phyloP scores from a whole-genome alignment of 139 green algal species.

The Volvox africanus region DNA sequence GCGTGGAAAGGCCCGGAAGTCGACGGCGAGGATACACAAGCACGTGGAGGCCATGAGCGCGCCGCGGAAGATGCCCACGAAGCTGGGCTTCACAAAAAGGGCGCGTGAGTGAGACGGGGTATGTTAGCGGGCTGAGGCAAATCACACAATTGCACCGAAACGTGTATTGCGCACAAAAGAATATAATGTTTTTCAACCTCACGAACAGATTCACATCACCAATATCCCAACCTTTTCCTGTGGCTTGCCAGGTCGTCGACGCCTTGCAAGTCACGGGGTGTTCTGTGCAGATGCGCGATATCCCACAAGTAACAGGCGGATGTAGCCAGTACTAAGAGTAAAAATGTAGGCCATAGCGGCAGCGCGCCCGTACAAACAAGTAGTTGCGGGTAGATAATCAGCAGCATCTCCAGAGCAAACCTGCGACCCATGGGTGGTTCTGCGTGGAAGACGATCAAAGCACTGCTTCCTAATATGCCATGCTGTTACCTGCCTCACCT shows the following conservation, averaged over 20 bases:
- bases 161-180: not conserved
- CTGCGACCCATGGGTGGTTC: not conserved
- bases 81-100: conserved; percentile 46
- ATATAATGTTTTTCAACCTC: not conserved
- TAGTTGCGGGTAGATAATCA: conserved; percentile 32
- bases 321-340: not conserved
- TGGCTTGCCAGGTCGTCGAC: not conserved
- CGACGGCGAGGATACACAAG: conserved; percentile 90
- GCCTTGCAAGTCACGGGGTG: not conserved
- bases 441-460: not conserved
- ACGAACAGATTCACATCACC: not conserved
- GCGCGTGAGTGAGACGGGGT: no score
- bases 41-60: conserved; percentile 84
- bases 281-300: not conserved
- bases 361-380: not conserved
- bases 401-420: conserved; percentile 42
- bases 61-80: conserved; percentile 74
- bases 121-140: not conserved
- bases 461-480: not conserved
- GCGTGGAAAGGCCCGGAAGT: conserved; percentile 88
- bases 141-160: not conserved
- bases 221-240: not conserved
- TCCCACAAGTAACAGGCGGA: not conserved
- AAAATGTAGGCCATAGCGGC: not conserved
- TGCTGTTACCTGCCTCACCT: not conserved